Evolutionary conservation across 257 asterid species (phyloP).

Genomic region (Solanum piurae): DNA sequence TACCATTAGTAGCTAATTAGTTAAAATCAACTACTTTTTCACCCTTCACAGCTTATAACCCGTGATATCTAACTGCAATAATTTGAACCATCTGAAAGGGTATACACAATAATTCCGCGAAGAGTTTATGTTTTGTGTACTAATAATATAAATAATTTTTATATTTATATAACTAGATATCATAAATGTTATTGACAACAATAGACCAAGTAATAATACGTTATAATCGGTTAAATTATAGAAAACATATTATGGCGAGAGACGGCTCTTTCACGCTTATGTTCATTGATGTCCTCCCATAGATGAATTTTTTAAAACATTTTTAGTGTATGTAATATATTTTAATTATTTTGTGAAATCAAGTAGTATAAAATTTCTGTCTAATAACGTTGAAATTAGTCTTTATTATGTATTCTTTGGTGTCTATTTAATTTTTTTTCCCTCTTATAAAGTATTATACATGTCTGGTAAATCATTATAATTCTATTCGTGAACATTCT

Average conservation of each 20-base stretch:
- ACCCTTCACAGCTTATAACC: not conserved
- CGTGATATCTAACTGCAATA: not conserved
- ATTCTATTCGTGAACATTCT: not conserved
- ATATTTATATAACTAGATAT: not conserved
- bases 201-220: not conserved
- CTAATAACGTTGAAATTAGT: not conserved
- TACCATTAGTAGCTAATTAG: not conserved
- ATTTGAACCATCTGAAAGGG: not conserved
- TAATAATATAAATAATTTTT: not conserved
- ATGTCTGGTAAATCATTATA: not conserved
- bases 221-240: not conserved
- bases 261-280: no score
- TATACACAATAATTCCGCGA: not conserved
- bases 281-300: no score
- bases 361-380: not conserved
- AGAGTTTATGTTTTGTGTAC: not conserved
- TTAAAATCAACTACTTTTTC: not conserved
- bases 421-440: not conserved
- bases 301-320: not conserved
- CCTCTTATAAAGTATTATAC: not conserved
- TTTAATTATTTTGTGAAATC: not conserved
- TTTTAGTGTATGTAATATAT: not conserved
- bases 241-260: not conserved
- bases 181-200: not conserved
- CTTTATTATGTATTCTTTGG: not conserved